Conservation (phyloP, 768 basidiomycete species). For the Russula brevipes region DNA sequence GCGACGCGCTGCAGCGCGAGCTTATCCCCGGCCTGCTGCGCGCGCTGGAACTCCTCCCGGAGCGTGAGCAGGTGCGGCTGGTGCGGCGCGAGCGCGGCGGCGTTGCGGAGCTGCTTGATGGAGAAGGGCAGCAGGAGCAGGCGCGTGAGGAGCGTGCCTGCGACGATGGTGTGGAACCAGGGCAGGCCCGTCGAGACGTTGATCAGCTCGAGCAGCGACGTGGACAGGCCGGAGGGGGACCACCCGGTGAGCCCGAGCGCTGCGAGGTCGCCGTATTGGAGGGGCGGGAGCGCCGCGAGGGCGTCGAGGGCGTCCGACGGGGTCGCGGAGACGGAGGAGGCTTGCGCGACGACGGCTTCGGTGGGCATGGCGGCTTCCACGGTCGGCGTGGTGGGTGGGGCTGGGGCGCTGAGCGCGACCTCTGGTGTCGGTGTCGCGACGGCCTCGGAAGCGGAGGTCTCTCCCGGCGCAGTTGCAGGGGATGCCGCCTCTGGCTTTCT, state of each 20-base stretch:
- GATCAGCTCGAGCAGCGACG: conserved; percentile 60
- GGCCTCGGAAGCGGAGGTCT: not conserved
- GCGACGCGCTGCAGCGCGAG: conserved; percentile 40
- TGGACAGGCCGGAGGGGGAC: conserved; percentile 59
- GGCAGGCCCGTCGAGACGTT: conserved; percentile 67
- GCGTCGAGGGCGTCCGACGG: conserved; percentile 6
- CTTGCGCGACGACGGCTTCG: conserved; percentile 6
- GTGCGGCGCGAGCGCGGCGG: conserved; percentile 55
- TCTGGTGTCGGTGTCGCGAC: not conserved
- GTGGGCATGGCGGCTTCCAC: not conserved
- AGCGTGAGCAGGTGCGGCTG: conserved; percentile 53
- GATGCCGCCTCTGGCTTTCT: conserved; percentile 5
- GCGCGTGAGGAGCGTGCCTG: conserved; percentile 58
- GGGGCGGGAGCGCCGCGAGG: conserved; percentile 34
- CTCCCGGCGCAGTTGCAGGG: not conserved
- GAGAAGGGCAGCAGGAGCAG: conserved; percentile 55
- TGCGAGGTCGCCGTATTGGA: conserved; percentile 69
- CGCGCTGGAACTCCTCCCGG: conserved; percentile 43
- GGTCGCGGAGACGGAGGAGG: not conserved
- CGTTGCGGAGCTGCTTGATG: conserved; percentile 51
- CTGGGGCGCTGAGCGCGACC: not conserved
- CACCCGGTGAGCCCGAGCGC: conserved; percentile 59
- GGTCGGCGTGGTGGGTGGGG: not conserved
- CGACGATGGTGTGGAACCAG: conserved; percentile 81
- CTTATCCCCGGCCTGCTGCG: conserved; percentile 35